Evolutionary conservation across 305 asterid genomes (phyloP), one percentile per base, ranked within the genome.

Genomic region (Caryopteris hybrid): DNA sequence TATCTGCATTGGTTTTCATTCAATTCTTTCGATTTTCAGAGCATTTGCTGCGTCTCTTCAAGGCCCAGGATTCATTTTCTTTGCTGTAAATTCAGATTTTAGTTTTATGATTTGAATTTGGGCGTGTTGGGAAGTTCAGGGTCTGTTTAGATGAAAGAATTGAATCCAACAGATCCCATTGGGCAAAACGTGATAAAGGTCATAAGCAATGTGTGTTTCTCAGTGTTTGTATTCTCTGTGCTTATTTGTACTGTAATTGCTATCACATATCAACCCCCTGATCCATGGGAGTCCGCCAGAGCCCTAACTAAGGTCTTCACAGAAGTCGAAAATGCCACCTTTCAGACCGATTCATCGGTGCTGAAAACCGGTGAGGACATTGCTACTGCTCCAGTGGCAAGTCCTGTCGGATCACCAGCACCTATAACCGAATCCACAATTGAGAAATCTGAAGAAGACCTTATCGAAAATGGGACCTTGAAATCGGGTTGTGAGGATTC

Each of bases 351-450:
- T 66, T 78, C 80, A 55, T 89, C 98, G 5, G 83, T 88, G 22
- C 82, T 94, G 0, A 94, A 82, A 77, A 94, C 97, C 14, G 99
- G 99, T 25, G 99, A 94, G 85, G 99, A 94, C 64, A 69, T 87
- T 61, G 83, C 85, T 45, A 46, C 61, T 13, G 13, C 86, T 68
- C 96, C 97, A 0, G 73, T 36, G 9, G 69, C 64, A 10, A 57
- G 83, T 2, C 85, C 85, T 25, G 66, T 51, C 10, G 89, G 86
- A 22, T 66, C 83, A 17, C 25, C 56, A 21, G 43, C 66, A 1
- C 79, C 90, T 0, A 78, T 93, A 29, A 85, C 86, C 20, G 97
- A 93, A 69, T 75, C 87, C 21, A 61, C 79, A 0, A 88, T 87
- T 34, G 89, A 85, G 80, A 86, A 81, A 76, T 76, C 97, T 0